Base-by-base conservation (phyloP, 2,329 filamentous ascomycete genomes). In the Saccharata proteae region DNA sequence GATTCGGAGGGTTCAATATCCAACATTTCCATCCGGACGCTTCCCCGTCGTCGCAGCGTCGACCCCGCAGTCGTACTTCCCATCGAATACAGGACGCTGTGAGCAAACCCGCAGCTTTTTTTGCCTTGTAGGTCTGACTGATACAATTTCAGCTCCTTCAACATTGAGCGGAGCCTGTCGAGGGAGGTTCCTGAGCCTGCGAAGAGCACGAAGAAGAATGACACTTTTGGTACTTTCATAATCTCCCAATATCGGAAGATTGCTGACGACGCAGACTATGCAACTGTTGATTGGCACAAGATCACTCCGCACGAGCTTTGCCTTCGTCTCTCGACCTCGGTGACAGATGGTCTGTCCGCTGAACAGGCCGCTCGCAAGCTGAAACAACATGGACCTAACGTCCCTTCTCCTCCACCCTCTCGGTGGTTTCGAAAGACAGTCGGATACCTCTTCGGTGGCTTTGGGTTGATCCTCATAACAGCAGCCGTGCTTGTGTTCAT, bases 401-500 rank as follows among this genome's bases (percentile, higher is more conserved):
- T 67, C 6, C 75, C 75, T 4, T 74, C 77, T 4, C 67, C 73
- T 3, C 73, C 78, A 2, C 71, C 74, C 10, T 77, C 74, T 4
- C 69, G 67, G 37, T 64, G 67, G 39, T 49, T 74, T 26, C 60
- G 61, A 25, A 71, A 71, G 38, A 64, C 74, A 4, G 55, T 77
- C 19, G 70, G 70, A 12, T 86, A 86, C 54, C 74, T 85, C 43
- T 84, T 84, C 57, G 77, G 76, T 40, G 80, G 80, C 2, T 88
- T 86, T 42, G 80, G 80, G 3, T 65, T 71, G 2, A 71, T 88
- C 30, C 64, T 86, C 3, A 64, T 85, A 5, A 47, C 75, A 3
- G 80, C 77, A 12, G 64, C 69, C 13, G 68, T 85, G 20, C 64
- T 86, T 3, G 80, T 86, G 29, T 83, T 85, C 45, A 58, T 86